Evolutionary conservation across 257 asterid species (phyloP), one percentile per base, ranked within the genome.

Genomic region (Ocimum tenuiflorum): DNA sequence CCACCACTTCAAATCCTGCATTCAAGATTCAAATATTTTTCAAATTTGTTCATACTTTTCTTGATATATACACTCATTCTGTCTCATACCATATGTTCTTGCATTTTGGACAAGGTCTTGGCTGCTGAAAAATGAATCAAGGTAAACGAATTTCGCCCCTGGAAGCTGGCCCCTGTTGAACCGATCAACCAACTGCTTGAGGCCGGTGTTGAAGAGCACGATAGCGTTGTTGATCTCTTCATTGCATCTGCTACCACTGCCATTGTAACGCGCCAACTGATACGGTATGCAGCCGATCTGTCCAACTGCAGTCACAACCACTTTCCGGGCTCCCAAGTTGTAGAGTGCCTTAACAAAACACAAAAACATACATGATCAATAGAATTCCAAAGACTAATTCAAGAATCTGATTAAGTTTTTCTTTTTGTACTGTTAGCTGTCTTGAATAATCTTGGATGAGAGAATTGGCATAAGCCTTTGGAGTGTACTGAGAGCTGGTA

Each of bases 211-310:
- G 75, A 86, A 91, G 19, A 88, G 75, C 49, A 70, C 6, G 17
- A 91, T 86, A 23, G 94, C 96, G 55, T 70, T 85, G 79, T 91
- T 88, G 66, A 91, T 91, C 70, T 85, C 94, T 75, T 88, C 96
- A 70, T 91, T 91, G 71, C 97, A 91, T 70, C 80, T 80, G 77
- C 87, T 88, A 3, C 88, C 79, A 43, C 77, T 88, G 14, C 94
- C 95, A 29, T 80, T 70, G 9, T 80, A 83, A 27, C 95, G 70
- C 0, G 97, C 97, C 50, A 91, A 82, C 76, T 91, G 66, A 49
- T 88, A 91, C 0, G 97, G 97, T 59, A 91, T 91, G 84, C 97
- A 91, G 4, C 97, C 96, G 24, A 91, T 78, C 63, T 80, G 89
- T 33, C 97, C 97, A 14, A 91, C 79, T 6, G 67, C 82, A 7